Percentiles rank a stretch among this genome's conserved stretches.
These are phyloP conservation scores for Fraxinus excelsior DNA, from an alignment of 257 asterid genomes.

Conservation along the genomic window DNA sequence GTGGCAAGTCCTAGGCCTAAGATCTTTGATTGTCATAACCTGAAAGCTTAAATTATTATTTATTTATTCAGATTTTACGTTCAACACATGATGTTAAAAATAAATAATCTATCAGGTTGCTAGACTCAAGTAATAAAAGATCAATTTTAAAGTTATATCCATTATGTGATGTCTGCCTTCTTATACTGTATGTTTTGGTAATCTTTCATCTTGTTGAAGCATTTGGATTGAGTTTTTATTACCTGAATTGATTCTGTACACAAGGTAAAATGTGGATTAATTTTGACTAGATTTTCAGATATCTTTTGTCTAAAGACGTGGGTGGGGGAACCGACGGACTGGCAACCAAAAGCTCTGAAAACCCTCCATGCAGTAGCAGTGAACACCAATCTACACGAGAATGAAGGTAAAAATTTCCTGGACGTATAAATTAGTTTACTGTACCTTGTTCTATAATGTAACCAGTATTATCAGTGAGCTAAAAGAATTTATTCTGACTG, in stretches of 20 bases:
- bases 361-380: slow-evolving; percentile 82
- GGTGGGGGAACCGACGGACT: slow-evolving; percentile 72
- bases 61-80: background rate
- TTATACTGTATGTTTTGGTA: background rate
- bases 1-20: background rate
- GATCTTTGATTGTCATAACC: background rate
- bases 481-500: background rate
- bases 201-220: background rate
- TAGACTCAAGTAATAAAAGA: background rate
- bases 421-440: background rate
- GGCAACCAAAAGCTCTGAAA: slow-evolving; percentile 86
- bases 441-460: background rate
- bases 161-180: background rate
- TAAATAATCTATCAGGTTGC: background rate
- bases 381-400: slow-evolving; percentile 82
- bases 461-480: background rate
- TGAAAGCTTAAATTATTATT: background rate
- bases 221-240: background rate
- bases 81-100: background rate
- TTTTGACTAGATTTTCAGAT: slow-evolving; percentile 44
- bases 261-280: slow-evolving; percentile 5
- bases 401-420: slow-evolving; percentile 62
- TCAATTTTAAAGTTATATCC: background rate
- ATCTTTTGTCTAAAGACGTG: slow-evolving; percentile 74
- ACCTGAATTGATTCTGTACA: background rate